phyloP scores from a whole-genome alignment of 495 filamentous ascomycete genomes.

The Parachaetomium inaequale region DNA sequence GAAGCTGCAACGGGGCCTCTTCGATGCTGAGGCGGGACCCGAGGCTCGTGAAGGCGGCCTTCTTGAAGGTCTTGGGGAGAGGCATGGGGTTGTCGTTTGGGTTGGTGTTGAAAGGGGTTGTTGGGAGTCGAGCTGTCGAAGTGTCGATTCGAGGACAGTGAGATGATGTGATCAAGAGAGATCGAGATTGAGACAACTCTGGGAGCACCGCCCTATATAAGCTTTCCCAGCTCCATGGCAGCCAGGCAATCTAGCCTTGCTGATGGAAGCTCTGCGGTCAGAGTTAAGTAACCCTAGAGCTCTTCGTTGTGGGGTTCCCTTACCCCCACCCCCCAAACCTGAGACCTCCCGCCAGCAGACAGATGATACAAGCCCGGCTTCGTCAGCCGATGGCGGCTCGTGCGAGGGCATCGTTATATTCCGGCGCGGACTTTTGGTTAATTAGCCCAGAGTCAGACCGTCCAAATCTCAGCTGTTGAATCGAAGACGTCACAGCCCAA shows the following conservation, averaged over 20 bases:
- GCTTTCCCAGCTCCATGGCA: too few species aligned
- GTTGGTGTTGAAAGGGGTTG: not conserved
- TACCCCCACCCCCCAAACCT: too few species aligned
- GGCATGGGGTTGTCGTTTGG: slow-evolving; percentile 7
- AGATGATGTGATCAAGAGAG: not conserved
- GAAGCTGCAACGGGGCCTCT: slow-evolving; percentile 48
- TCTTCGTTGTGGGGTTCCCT: not conserved
- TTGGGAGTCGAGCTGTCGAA: not conserved
- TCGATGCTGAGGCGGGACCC: slow-evolving; percentile 36
- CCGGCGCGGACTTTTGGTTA: not conserved
- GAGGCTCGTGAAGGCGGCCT: slow-evolving; percentile 42
- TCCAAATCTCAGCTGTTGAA: not conserved
- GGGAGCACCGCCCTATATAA: too few species aligned
- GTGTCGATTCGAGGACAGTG: not conserved
- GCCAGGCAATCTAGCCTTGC: too few species aligned
- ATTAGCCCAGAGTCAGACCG: not conserved
- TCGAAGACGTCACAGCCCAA: not conserved
- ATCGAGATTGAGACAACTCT: not conserved
- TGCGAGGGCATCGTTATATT: not conserved
- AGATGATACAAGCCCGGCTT: not conserved
- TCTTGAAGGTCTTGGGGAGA: slow-evolving; percentile 54
- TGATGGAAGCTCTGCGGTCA: too few species aligned
- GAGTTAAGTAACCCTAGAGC: too few species aligned
- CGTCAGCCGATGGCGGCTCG: not conserved
- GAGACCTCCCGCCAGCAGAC: not conserved